Conservation (phyloP, 257 asterid genomes). For the Nicotiana tabacum region DNA sequence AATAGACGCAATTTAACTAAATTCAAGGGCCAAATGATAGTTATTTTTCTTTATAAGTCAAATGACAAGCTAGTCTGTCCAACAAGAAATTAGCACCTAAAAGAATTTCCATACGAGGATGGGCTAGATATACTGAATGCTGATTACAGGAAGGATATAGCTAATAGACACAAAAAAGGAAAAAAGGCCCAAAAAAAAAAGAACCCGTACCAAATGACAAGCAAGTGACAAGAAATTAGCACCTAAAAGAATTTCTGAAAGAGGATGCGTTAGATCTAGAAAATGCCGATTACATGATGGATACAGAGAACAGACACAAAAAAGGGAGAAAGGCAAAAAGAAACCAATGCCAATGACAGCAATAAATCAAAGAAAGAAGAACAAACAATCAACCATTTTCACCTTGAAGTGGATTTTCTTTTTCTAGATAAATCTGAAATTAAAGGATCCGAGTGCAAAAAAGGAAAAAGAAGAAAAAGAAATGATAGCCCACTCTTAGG, state of each 20-base stretch:
- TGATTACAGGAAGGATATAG: neutral
- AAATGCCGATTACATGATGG: neutral
- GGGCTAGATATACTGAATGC: neutral
- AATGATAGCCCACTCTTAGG: neutral
- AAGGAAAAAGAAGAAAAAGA: neutral
- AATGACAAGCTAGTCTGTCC: neutral
- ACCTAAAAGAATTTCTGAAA: neutral
- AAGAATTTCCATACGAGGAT: neutral
- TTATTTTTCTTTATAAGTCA: neutral
- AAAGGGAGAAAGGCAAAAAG: neutral
- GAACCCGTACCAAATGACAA: neutral
- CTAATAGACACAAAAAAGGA: neutral
- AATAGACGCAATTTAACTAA: neutral
- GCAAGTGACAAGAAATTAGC: neutral
- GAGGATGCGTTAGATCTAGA: neutral
- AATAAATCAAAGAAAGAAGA: neutral
- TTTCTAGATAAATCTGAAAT: neutral
- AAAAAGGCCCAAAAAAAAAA: neutral
- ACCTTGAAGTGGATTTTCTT: neutral
- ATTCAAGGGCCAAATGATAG: neutral
- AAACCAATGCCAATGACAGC: neutral
- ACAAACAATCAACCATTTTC: neutral
- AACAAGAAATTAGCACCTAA: constrained; percentile 7
- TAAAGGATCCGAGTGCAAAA: neutral
- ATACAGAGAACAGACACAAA: neutral